Conservation (phyloP, 73 alveolate species). For the Stentor roeselii region DNA sequence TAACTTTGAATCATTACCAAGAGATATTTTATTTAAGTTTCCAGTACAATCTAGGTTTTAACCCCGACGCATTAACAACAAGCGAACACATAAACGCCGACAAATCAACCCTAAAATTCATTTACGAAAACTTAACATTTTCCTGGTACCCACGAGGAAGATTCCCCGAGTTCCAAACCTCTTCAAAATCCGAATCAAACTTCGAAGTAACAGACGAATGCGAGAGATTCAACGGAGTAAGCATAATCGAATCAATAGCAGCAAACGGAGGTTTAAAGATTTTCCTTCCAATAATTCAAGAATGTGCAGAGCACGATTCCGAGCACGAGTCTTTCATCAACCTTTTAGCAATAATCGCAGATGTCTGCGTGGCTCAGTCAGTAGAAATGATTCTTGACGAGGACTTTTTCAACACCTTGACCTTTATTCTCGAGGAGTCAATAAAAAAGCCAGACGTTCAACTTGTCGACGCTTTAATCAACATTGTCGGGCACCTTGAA, state of each 20-base stretch:
- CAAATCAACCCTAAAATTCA: not conserved
- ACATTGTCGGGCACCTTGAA: not conserved
- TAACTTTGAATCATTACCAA: not conserved
- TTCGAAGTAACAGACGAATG: slow-evolving; percentile 6
- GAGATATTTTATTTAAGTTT: not conserved
- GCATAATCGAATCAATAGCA: not conserved
- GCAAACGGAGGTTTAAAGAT: slow-evolving; percentile 25
- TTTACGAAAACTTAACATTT: not conserved
- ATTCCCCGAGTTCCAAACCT: not conserved
- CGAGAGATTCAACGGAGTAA: slow-evolving; percentile 20
- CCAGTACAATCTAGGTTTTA: slow-evolving; percentile 6
- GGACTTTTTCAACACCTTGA: not conserved
- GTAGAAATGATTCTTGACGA: not conserved
- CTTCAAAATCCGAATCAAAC: not conserved
- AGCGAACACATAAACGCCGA: not conserved
- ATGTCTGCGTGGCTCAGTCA: not conserved
- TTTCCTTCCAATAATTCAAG: slow-evolving; percentile 6
- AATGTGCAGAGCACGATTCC: not conserved
- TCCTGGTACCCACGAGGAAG: slow-evolving; percentile 1
- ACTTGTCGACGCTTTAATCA: not conserved
- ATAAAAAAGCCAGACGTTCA: not conserved
- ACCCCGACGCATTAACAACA: not conserved
- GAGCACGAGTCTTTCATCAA: not conserved
- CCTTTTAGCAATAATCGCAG: not conserved
- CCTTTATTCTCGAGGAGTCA: slow-evolving; percentile 3